These are phyloP conservation scores for Eucalyptus pauciflora DNA, from an alignment of 345 rosid genomes.

Conservation along the genomic window DNA sequence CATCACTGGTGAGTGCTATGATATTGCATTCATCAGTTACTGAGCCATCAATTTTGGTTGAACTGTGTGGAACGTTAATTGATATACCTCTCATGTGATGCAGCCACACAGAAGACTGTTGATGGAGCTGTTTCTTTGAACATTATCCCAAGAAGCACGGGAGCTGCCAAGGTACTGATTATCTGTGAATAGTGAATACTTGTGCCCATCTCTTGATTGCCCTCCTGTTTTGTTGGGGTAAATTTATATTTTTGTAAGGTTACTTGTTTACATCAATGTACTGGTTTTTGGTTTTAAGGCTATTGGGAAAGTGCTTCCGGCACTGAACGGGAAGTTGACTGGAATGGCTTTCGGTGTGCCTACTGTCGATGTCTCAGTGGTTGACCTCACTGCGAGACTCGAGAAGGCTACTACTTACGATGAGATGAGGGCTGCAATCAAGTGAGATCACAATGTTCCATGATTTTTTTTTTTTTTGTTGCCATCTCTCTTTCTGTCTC, in stretches of 20 bases:
- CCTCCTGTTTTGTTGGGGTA: not conserved
- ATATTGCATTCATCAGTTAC: not conserved
- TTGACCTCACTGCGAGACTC: conserved; percentile 56
- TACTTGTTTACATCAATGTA: not conserved
- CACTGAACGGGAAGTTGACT: conserved; percentile 50
- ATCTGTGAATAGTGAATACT: not conserved
- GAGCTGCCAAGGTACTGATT: conserved; percentile 49
- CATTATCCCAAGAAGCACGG: conserved; percentile 64
- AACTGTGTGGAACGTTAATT: not conserved
- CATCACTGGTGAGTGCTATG: conserved; percentile 26
- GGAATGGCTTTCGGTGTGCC: conserved; percentile 70
- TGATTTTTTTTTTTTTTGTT: too few relatives aligned
- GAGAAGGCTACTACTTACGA: conserved; percentile 45
- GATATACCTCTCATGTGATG: not conserved
- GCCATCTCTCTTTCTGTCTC: not conserved
- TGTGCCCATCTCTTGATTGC: not conserved
- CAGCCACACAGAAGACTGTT: conserved; percentile 62
- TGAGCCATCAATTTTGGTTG: not conserved
- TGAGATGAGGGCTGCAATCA: conserved; percentile 42
- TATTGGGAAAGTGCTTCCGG: conserved; percentile 53
- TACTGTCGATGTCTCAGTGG: conserved; percentile 62
- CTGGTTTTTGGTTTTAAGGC: conserved; percentile 14
- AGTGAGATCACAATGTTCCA: conserved; percentile 9
- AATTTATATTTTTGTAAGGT: too few relatives aligned
- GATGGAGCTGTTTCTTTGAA: conserved; percentile 70